Base-by-base conservation (phyloP, 108 stramenopile species). In the Cyclotella distinguenda region DNA sequence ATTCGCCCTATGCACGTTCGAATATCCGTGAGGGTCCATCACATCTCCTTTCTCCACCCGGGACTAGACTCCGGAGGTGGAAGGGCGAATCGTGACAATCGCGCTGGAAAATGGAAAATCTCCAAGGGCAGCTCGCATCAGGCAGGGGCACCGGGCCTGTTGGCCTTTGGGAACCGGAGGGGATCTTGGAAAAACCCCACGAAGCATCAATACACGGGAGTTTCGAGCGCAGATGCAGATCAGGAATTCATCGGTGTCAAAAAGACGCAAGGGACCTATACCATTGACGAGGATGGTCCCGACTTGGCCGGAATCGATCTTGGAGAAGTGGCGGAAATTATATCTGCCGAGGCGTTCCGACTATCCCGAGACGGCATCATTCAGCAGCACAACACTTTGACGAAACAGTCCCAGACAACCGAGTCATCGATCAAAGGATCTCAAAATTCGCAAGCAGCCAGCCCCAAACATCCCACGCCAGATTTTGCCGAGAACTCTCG, bases 351-450 rank as follows among this genome's bases (percentile, higher is more conserved):
- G 46, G 32, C 71, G 30, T 73, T 60, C 55, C 64, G 77, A 18
- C 54, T 78, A 43, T 78, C 77, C 34, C 57, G 77, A 15, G 77
- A 78, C 61, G 77, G 77, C 15, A 78, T 78, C 39, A 73, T 78
- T 33, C 71, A 72, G 34, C 72, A 78, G 39, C 77, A 78, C 60
- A 68, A 45, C 45, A 60, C 72, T 19, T 65, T 74, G 44, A 38
- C 26, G 18, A 62, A 60, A 23, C 44, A 32, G 0, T 3, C 33
- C 4, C 48, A 27, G 32, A 28, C 56, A n/a, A n/a, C n/a, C n/a
- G n/a, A n/a, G n/a, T n/a, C n/a, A n/a, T n/a, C n/a, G n/a, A n/a
- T n/a, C n/a, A n/a, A n/a, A n/a, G n/a, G n/a, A n/a, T n/a, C n/a
- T 10, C 26, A 54, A 10, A 5, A 49, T 27, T 27, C 26, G 23